Base-by-base conservation (phyloP, 192 early-diverging fungal species). In the Fimicolochytrium jonesii region DNA sequence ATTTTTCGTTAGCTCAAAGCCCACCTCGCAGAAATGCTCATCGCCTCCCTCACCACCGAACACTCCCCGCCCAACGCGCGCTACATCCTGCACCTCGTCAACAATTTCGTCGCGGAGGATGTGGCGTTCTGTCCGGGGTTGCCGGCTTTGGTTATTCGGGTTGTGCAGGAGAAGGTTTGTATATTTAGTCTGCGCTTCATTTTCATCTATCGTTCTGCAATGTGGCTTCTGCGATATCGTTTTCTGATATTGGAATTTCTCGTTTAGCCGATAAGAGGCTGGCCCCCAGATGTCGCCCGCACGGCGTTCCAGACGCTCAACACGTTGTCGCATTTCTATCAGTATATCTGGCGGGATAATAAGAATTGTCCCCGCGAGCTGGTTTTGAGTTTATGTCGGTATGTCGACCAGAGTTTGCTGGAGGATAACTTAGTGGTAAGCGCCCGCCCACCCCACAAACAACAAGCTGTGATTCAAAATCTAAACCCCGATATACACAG, bases 111-210 rank as follows among this genome's bases (percentile, higher is more conserved):
- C 0, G 71, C 81, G 31, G 88, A 92, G 51, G 91, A 92, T 76
- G 85, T 83, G 1, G 70, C 83, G 4, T 87, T 87, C 33, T 86
- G 86, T 52, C 87, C 87, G 35, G 87, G 88, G 13, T 64, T 90
- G 29, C 80, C 86, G 11, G 79, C 78, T 10, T 73, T 84, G 0
- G 82, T 90, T 25, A 84, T 90, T 22, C 79, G 84, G 32, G 65
- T 71, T 1, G 88, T 92, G 33, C 86, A 87, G 69, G 90, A 90
- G 50, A 92, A 85, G 86, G 86, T 91, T 80, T 2, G n/a, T n/a
- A n/a, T n/a, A n/a, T n/a, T n/a, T n/a, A n/a, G n/a, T n/a, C n/a
- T n/a, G n/a, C n/a, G n/a, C n/a, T n/a, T n/a, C n/a, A n/a, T n/a
- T n/a, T n/a, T n/a, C n/a, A n/a, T n/a, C n/a, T n/a, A n/a, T n/a